phyloP scores from a whole-genome alignment of 805 yeast genomes.

The Metschnikowia santaceciliae region DNA sequence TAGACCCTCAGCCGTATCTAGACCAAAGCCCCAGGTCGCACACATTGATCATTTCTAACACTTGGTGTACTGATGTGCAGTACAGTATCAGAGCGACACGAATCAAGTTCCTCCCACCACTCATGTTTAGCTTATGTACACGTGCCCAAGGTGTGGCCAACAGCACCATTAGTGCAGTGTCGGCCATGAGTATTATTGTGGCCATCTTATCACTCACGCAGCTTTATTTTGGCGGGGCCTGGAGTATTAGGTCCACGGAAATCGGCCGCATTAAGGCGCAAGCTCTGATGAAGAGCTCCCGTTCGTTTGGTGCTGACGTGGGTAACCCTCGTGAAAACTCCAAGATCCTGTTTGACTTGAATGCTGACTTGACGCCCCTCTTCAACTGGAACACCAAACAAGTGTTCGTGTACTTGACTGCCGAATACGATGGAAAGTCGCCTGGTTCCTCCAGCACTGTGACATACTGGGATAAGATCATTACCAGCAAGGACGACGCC shows the following conservation, averaged over 20 bases:
- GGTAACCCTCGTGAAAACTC: conserved; percentile 75
- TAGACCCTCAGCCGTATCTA: no score
- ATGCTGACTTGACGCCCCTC: conserved; percentile 67
- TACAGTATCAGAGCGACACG: neutral
- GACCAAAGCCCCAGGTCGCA: no score
- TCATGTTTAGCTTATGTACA: conserved; percentile 33
- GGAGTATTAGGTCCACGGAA: conserved; percentile 36
- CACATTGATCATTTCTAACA: no score
- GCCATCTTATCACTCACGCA: conserved; percentile 48
- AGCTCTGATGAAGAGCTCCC: conserved; percentile 49
- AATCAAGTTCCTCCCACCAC: neutral
- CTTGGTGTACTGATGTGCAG: no score
- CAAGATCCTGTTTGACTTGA: conserved; percentile 66
- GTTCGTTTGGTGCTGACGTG: conserved; percentile 62
- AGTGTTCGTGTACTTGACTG: conserved; percentile 86
- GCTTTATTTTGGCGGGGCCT: conserved; percentile 43
- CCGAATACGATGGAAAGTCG: conserved; percentile 62
- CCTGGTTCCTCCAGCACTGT: conserved; percentile 57
- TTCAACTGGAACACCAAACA: conserved; percentile 98
- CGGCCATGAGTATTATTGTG: conserved; percentile 45
- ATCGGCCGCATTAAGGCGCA: conserved; percentile 33
- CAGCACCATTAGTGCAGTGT: conserved; percentile 49
- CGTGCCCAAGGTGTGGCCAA: conserved; percentile 49
- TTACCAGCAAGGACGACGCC: conserved; percentile 57
- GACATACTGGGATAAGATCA: conserved; percentile 88